These are phyloP conservation scores for Dioscorea dumetorum DNA, from an alignment of 106 monocot genomes.

Conservation along the genomic window DNA sequence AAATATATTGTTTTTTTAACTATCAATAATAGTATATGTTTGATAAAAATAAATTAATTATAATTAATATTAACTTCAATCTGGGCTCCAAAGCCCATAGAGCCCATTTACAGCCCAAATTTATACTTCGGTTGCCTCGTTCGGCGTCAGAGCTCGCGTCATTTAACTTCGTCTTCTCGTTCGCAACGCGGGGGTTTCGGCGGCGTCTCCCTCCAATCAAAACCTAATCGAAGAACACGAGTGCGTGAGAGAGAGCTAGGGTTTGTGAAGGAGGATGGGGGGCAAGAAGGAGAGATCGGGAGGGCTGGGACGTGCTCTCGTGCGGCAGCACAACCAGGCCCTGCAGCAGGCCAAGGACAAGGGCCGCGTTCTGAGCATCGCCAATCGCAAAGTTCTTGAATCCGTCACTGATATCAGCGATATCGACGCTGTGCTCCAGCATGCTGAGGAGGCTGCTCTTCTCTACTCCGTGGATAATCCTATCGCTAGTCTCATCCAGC, in stretches of 20 bases:
- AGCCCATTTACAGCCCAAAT: too few species aligned
- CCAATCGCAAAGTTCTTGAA: conserved; percentile 36
- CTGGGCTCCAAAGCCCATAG: too few species aligned
- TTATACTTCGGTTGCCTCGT: too few species aligned
- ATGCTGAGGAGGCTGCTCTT: conserved; percentile 37
- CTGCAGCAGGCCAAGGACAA: conserved; percentile 58
- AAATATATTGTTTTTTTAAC: background rate
- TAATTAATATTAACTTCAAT: background rate
- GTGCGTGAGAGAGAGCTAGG: background rate
- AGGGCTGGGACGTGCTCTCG: conserved; percentile 66
- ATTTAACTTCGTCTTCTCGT: too few species aligned
- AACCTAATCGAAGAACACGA: too few species aligned
- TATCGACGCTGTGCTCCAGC: conserved; percentile 75
- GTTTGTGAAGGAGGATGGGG: background rate
- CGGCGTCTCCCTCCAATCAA: too few species aligned
- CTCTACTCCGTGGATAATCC: conserved; percentile 11
- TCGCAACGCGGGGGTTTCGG: too few species aligned
- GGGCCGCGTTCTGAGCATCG: conserved; percentile 29
- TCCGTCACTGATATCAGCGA: conserved; percentile 83
- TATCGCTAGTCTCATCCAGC: conserved; percentile 31
- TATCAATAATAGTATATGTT: too few species aligned
- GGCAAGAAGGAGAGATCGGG: conserved; percentile 51
- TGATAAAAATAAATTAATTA: too few species aligned
- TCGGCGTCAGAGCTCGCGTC: too few species aligned
- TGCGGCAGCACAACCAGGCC: conserved; percentile 80